Evolutionary conservation across 2,329 filamentous ascomycete species (phyloP).

Genomic region (Aureobasidium sp.): DNA sequence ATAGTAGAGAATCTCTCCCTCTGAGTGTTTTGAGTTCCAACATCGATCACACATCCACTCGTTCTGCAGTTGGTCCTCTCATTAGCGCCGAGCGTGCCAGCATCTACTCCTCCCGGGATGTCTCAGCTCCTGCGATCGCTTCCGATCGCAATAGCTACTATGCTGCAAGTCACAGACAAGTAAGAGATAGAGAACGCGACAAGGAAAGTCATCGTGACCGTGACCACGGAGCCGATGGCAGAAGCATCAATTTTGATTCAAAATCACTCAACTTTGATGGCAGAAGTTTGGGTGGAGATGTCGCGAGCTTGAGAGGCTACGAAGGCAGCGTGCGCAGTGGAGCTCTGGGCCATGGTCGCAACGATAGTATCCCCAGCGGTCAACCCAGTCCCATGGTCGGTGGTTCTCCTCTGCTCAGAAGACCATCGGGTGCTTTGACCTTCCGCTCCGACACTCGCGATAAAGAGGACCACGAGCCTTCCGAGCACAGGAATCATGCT

Average conservation of each 20-base stretch:
- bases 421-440: constrained; percentile 26
- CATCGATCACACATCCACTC: constrained; percentile 53
- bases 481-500: constrained; percentile 9
- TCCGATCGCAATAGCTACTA: constrained; percentile 89
- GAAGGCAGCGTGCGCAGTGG: constrained; percentile 85
- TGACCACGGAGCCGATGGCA: constrained; percentile 18
- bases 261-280: constrained; percentile 28
- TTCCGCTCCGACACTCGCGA: constrained; percentile 15
- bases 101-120: constrained; percentile 64
- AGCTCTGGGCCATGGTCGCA: constrained; percentile 77
- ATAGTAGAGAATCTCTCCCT: constrained; percentile 81
- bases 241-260: constrained; percentile 28
- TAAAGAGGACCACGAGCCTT: constrained; percentile 6
- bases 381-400: constrained; percentile 72
- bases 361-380: constrained; percentile 85
- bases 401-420: constrained; percentile 39
- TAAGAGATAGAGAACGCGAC: constrained; percentile 24
- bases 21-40: constrained; percentile 81
- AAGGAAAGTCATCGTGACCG: constrained; percentile 25
- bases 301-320: constrained; percentile 83
- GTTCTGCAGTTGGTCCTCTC: constrained; percentile 60
- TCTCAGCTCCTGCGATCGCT: constrained; percentile 64
- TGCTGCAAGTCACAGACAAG: constrained; percentile 58
- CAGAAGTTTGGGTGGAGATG: constrained; percentile 54
- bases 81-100: constrained; percentile 75